phyloP scores from a whole-genome alignment of 2,329 filamentous ascomycete genomes.

The Zopfia rhizophila region DNA sequence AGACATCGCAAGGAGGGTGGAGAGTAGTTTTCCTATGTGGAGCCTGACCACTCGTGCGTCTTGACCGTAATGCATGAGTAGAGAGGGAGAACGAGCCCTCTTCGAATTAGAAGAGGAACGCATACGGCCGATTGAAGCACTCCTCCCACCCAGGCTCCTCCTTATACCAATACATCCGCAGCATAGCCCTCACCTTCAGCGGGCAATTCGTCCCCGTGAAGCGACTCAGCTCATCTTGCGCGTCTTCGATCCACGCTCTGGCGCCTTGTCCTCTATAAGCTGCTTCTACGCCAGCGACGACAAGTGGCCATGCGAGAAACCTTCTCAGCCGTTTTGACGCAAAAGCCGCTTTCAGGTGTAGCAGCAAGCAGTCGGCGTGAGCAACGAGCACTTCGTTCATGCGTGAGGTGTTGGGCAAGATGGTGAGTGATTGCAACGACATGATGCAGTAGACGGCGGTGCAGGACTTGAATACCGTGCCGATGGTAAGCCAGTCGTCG shows the following conservation, averaged over 20 bases:
- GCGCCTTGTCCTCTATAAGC: slow-evolving; percentile 26
- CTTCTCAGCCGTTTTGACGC: slow-evolving; percentile 18
- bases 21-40: too few species aligned
- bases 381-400: slow-evolving; percentile 26
- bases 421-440: slow-evolving; percentile 34
- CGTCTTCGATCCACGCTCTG: slow-evolving; percentile 32
- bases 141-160: slow-evolving; percentile 37
- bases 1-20: too few species aligned
- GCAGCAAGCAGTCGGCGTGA: slow-evolving; percentile 26
- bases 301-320: slow-evolving; percentile 38
- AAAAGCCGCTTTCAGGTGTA: slow-evolving; percentile 19
- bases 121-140: slow-evolving; percentile 39
- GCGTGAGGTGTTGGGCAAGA: slow-evolving; percentile 29
- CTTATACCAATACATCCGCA: slow-evolving; percentile 38
- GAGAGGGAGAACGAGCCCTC: too few species aligned
- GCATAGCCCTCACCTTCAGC: slow-evolving; percentile 30
- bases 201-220: slow-evolving; percentile 33
- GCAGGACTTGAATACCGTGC: slow-evolving; percentile 35
- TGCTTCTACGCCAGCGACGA: slow-evolving; percentile 40
- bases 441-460: slow-evolving; percentile 40
- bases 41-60: too few species aligned
- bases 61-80: too few species aligned
- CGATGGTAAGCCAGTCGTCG: slow-evolving; percentile 36
- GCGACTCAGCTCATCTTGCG: slow-evolving; percentile 27
- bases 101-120: slow-evolving; percentile 31